Evolutionary conservation across 805 yeast species (phyloP).

Genomic region (Brettanomyces bruxellensis): DNA sequence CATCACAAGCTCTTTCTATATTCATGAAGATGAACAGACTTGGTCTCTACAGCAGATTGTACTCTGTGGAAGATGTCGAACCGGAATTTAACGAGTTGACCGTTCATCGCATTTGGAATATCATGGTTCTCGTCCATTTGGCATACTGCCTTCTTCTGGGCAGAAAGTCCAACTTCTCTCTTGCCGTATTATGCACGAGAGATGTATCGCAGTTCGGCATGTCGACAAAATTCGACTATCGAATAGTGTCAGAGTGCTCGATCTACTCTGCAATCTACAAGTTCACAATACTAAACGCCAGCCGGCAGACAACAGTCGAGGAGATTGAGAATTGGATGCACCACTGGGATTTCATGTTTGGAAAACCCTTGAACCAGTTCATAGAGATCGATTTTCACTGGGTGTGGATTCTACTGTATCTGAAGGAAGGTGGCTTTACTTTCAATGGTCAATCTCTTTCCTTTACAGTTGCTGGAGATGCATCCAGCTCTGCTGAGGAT

Average conservation of each 20-base stretch:
- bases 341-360: slow-evolving; percentile 61
- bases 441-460: slow-evolving; percentile 1
- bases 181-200: slow-evolving; percentile 39
- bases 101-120: slow-evolving; percentile 61
- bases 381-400: slow-evolving; percentile 65
- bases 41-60: slow-evolving; percentile 27
- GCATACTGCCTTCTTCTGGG: slow-evolving; percentile 62
- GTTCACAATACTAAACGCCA: slow-evolving; percentile 35
- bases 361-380: slow-evolving; percentile 66
- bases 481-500: not conserved
- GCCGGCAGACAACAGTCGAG: slow-evolving; percentile 8
- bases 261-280: slow-evolving; percentile 50
- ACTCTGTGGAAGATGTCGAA: slow-evolving; percentile 4
- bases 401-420: slow-evolving; percentile 40
- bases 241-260: slow-evolving; percentile 71
- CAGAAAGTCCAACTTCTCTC: slow-evolving; percentile 11
- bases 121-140: slow-evolving; percentile 56
- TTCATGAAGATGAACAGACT: slow-evolving; percentile 38
- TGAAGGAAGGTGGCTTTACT: slow-evolving; percentile 7
- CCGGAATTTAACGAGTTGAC: slow-evolving; percentile 46
- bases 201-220: slow-evolving; percentile 34
- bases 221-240: slow-evolving; percentile 74
- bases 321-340: slow-evolving; percentile 55
- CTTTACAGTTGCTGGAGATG: not conserved
- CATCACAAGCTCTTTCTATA: slow-evolving; percentile 45